phyloP scores from a whole-genome alignment of 805 yeast genomes.

The Tetrapisispora taiwanensis region DNA sequence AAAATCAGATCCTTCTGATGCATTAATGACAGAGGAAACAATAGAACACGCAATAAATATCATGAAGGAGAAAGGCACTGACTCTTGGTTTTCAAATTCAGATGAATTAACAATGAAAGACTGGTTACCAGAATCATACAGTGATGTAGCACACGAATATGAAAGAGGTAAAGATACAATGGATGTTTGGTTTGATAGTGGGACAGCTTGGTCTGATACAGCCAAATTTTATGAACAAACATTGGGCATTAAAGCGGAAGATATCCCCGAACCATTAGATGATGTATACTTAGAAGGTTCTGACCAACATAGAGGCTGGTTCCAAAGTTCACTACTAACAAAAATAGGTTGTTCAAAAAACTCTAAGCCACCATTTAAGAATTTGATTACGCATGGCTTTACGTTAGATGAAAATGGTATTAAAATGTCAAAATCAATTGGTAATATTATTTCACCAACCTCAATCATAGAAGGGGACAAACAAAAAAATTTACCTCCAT shows the following conservation, averaged over 20 bases:
- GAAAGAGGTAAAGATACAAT: constrained; percentile 77
- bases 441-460: constrained; percentile 66
- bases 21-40: constrained; percentile 47
- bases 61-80: constrained; percentile 53
- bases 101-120: constrained; percentile 26
- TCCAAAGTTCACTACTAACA: constrained; percentile 83
- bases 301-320: constrained; percentile 99
- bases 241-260: constrained; percentile 18
- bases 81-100: constrained; percentile 66
- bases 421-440: constrained; percentile 91
- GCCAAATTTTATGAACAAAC: constrained; percentile 29
- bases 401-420: constrained; percentile 74
- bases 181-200: constrained; percentile 99
- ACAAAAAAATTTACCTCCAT: constrained; percentile 41
- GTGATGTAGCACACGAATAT: constrained; percentile 35
- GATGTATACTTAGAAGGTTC: constrained; percentile 91
- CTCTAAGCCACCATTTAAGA: constrained; percentile 53
- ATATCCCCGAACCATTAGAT: constrained; percentile 42
- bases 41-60: constrained; percentile 48
- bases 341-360: constrained; percentile 41
- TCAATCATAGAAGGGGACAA: constrained; percentile 55
- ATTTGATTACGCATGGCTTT: constrained; percentile 87
- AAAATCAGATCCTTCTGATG: constrained; percentile 44
- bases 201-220: constrained; percentile 68
- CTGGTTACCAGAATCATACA: constrained; percentile 62